Evolutionary conservation across 768 basidiomycete genomes (phyloP), one percentile per base, ranked within the genome.

Genomic region (Psilocybe azurescens): DNA sequence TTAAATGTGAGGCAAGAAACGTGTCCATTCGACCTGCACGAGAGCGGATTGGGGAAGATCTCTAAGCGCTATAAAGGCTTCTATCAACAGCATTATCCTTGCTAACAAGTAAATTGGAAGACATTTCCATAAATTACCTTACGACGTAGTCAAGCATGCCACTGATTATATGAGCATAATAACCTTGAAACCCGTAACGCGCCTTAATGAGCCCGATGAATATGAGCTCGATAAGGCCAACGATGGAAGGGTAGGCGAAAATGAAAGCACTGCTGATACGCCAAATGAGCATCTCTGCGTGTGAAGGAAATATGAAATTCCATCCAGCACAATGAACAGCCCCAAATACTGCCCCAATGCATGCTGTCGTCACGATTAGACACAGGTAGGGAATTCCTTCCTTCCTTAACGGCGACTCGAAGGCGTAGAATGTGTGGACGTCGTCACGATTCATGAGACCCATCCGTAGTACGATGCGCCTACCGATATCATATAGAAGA

Each of bases 1-100:
- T 47, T 47, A 65, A 24, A 65, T 59, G 54, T 64, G 67, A 11
- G 65, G 65, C 30, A 68, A n/a, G 24, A 63, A 61, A 5, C 6
- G 41, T 38, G 62, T 57, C 65, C 67, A 68, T 6, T 53, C 3
- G 9, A 68, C 50, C 7, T 29, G 28, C 11, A 47, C 18, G 20
- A 51, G 49, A 30, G 65, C 67, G 2, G 32, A n/a, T 0, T 28
- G 44, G 11, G 67, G 65, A 29, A 66, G 59, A 29, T 32, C 28
- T 14, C 65, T 46, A 7, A 68, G 59, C 13, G 62, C 36, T 3
- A 55, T 61, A 24, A 68, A 33, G 24, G 67, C 36, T 29, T 58
- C 51, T 11, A 63, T 59, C 44, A 68, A 48, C 7, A 68, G 50
- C 5, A 56, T 9, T 3, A 61, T 13, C 24, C 67, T 49, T n/a